Percentiles rank a stretch among this genome's conserved stretches.
These are phyloP conservation scores for Vachellia pachyceras DNA, from an alignment of 306 rosid genomes.

Conservation along the genomic window DNA sequence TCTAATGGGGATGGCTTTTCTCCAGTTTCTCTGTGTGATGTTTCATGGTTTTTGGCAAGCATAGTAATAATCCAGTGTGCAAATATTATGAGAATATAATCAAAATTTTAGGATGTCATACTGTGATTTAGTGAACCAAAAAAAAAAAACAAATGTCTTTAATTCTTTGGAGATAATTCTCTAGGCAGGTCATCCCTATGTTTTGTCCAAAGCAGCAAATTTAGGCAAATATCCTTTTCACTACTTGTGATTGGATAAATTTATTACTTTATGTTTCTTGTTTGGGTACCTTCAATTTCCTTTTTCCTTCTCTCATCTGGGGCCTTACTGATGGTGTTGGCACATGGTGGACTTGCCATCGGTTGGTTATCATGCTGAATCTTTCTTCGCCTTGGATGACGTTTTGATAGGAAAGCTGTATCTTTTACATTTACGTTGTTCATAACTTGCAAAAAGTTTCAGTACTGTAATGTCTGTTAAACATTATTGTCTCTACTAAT, in stretches of 20 bases:
- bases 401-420: neutral
- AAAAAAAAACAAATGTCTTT: neutral
- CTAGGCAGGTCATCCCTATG: neutral
- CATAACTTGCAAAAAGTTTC: neutral
- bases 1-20: neutral
- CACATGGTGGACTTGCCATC: neutral
- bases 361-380: neutral
- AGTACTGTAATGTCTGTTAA: neutral
- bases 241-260: too few relatives aligned
- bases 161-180: neutral
- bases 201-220: neutral
- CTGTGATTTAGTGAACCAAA: neutral
- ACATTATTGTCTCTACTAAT: neutral
- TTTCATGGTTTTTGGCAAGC: neutral
- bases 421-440: neutral
- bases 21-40: neutral
- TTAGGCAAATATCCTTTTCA: neutral
- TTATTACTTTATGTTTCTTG: neutral
- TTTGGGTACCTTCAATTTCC: constrained; percentile 2
- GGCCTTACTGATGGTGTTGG: neutral
- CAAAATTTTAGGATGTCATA: neutral
- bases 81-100: neutral
- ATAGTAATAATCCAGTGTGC: neutral
- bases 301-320: neutral
- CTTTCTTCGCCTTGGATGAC: neutral